Percentiles rank a stretch among this genome's conserved stretches.
Conservation (phyloP, 2,329 filamentous ascomycete genomes). For the Lecanoromycetidae sp. region DNA sequence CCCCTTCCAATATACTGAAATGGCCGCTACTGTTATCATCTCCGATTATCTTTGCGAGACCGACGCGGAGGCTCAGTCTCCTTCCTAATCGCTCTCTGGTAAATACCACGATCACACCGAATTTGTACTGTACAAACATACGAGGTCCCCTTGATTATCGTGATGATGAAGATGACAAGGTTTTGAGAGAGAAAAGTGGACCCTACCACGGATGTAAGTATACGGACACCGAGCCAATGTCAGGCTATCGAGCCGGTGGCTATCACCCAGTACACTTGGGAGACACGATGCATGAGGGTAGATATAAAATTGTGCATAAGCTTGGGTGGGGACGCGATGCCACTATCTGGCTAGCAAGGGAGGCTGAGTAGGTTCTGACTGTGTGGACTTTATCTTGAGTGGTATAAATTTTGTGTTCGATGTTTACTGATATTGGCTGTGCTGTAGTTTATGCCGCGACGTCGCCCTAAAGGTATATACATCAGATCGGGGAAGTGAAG, state of each 20-base stretch:
- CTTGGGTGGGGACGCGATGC: not conserved
- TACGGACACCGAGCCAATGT: too few species aligned
- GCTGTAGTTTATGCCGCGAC: conserved; percentile 20
- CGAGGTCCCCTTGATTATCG: too few species aligned
- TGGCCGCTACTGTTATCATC: too few species aligned
- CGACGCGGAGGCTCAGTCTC: too few species aligned
- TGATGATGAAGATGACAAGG: too few species aligned
- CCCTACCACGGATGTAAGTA: too few species aligned
- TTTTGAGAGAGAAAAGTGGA: too few species aligned
- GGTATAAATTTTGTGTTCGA: not conserved
- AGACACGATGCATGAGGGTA: not conserved
- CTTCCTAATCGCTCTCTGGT: too few species aligned
- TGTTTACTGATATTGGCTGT: not conserved
- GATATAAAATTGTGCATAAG: not conserved
- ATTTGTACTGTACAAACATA: too few species aligned
- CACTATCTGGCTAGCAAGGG: not conserved
- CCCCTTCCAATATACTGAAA: too few species aligned
- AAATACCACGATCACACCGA: too few species aligned
- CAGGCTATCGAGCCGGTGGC: not conserved
- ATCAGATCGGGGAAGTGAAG: conserved; percentile 4
- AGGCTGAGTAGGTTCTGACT: conserved; percentile 18
- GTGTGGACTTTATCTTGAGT: conserved; percentile 18
- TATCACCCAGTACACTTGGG: not conserved
- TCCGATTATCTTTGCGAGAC: too few species aligned
- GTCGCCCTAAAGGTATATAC: conserved; percentile 19